These are phyloP conservation scores for Mycotypha africana DNA, from an alignment of 371 early-diverging fungal species.

Conservation along the genomic window DNA sequence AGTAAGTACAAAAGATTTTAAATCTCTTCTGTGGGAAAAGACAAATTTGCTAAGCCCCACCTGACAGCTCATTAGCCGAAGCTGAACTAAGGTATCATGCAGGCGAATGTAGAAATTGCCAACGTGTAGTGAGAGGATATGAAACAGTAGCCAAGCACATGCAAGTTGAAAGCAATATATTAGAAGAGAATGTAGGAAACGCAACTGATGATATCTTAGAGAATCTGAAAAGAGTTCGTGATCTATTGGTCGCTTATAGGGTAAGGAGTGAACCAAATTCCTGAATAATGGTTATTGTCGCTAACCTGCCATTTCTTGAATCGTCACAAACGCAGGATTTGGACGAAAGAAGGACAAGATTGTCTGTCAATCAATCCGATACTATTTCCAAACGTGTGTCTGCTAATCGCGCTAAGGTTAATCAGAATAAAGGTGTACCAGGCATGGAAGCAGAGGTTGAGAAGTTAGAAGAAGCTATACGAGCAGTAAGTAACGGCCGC, in stretches of 20 bases:
- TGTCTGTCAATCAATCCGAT: conserved; percentile 35
- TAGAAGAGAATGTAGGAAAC: conserved; percentile 51
- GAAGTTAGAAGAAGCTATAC: conserved; percentile 27
- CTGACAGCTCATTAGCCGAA: conserved; percentile 57
- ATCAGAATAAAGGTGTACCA: conserved; percentile 40
- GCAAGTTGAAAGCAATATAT: conserved; percentile 40
- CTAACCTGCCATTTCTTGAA: too few relatives aligned
- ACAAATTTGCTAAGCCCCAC: background rate
- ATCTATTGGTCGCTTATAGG: conserved; percentile 58
- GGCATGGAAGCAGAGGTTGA: conserved; percentile 40
- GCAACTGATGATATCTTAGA: conserved; percentile 55
- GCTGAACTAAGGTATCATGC: conserved; percentile 59
- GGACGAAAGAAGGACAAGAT: conserved; percentile 23
- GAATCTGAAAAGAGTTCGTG: conserved; percentile 63
- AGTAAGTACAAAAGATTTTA: conserved; percentile 32
- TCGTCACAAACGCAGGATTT: conserved; percentile 20
- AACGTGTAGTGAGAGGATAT: conserved; percentile 53
- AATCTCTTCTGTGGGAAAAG: background rate
- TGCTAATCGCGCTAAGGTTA: conserved; percentile 28
- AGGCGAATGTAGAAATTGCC: conserved; percentile 56
- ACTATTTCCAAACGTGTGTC: conserved; percentile 26
- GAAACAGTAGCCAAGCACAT: conserved; percentile 57
- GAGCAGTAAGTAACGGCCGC: conserved; percentile 23
- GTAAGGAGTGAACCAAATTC: too few relatives aligned
- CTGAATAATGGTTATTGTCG: too few relatives aligned